These are phyloP conservation scores for Pelagomonas calceolata DNA, from an alignment of 108 stramenopile genomes.

Conservation along the genomic window DNA sequence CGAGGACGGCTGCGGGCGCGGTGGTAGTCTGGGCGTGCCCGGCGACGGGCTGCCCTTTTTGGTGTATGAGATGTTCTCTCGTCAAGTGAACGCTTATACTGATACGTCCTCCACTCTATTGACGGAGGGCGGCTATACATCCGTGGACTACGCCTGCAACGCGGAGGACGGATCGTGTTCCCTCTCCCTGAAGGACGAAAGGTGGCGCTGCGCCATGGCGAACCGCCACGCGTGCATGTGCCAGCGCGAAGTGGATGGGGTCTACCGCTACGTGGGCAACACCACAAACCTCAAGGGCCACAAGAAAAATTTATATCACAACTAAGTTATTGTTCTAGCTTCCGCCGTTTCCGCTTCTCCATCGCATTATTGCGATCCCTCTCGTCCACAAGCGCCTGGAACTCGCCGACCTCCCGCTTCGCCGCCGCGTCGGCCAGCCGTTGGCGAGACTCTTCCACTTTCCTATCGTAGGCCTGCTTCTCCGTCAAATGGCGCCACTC, in stretches of 20 bases:
- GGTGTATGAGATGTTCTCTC: not conserved
- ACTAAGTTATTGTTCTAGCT: slow-evolving; percentile 11
- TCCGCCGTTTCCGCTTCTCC: slow-evolving; percentile 69
- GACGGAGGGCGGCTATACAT: not conserved
- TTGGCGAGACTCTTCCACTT: slow-evolving; percentile 75
- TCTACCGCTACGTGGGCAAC: no score
- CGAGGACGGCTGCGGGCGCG: no score
- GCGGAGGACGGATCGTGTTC: not conserved
- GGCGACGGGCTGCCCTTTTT: not conserved
- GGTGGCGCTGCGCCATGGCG: not conserved
- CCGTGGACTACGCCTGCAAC: not conserved
- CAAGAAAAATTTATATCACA: no score
- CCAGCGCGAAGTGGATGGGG: not conserved
- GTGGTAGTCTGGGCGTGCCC: not conserved
- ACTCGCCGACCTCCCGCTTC: slow-evolving; percentile 74
- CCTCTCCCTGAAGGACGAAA: not conserved
- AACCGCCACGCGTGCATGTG: not conserved
- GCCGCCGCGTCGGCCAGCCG: slow-evolving; percentile 79
- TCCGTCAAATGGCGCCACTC: slow-evolving; percentile 92
- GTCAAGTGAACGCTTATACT: no score
- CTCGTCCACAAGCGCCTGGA: slow-evolving; percentile 72
- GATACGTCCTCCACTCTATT: no score
- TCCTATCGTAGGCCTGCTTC: slow-evolving; percentile 88
- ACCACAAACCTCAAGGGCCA: no score
- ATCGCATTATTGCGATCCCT: slow-evolving; percentile 73